Base-by-base conservation (phyloP, 2,329 filamentous ascomycete species). In the Diaporthe nobilis region DNA sequence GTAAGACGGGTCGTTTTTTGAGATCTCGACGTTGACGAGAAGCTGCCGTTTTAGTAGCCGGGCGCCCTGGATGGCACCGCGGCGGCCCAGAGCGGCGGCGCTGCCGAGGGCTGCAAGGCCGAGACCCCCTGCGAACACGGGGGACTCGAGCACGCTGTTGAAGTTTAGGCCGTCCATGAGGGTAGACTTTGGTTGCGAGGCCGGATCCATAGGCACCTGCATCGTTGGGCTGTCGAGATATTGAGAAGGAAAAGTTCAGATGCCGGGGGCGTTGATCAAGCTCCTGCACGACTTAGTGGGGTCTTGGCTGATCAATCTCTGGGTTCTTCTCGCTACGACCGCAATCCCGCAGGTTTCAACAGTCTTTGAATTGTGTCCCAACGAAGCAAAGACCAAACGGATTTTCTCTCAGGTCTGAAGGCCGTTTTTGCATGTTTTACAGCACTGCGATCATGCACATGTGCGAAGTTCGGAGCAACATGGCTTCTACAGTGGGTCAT, bases 21-120 rank as follows among this genome's bases (percentile, higher is more conserved):
- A 96, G 84, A 99, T 98, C 85, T 99, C 97, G 81, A 99, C 92
- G 81, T 98, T 95, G 80, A 98, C 95, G 42, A 99, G 92, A 86
- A 99, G 92, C 67, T 96, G 94, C 72, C 94, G 92, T 68, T 95
- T 94, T 75, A 98, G 86, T 74, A 97, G 88, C 58, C 90, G 90
- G n/a, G 93, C 92, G 73, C 92, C 92, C 80, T 92, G 88, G 76
- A 96, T 90, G 76, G 94, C 84, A 47, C 94, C 94, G 81, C 93
- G 93, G 78, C 97, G 95, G 42, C 93, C 94, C 79, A 98, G 91
- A 17, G 95, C 93, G 44, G 95, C 90, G 55, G 91, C 93, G 47
- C 95, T 95, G 78, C 95, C 97, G 71, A 99, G 89, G 42, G 94
- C 94, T 77, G 96, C 97, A 72, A 99, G 94, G 79, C 97, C 97